These are phyloP conservation scores for Helotiales sp. DNA, from an alignment of 2,329 filamentous ascomycete species.

Conservation along the genomic window DNA sequence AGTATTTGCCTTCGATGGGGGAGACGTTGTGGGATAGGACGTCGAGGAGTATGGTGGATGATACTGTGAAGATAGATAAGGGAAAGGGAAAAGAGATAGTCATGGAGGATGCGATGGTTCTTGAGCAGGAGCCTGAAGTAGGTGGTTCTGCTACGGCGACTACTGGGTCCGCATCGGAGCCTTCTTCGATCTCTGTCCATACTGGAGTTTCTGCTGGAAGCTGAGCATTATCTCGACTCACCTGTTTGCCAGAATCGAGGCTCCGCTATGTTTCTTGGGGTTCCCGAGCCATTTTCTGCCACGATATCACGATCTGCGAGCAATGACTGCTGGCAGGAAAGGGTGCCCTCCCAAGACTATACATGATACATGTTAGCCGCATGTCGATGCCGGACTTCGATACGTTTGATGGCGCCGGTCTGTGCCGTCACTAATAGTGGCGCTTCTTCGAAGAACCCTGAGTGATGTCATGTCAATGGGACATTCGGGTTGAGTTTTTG, in stretches of 20 bases:
- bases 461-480: neutral
- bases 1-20: neutral
- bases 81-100: constrained; percentile 19
- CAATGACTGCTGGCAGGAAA: no score
- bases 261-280: no score
- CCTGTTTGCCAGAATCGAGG: no score
- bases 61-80: neutral
- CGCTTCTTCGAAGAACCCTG: neutral
- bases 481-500: neutral
- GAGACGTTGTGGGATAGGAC: neutral
- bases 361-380: neutral
- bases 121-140: constrained; percentile 11
- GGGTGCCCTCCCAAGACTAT: neutral
- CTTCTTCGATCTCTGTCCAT: constrained; percentile 27
- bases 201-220: constrained; percentile 22
- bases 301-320: no score
- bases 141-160: constrained; percentile 23
- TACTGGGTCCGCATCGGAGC: constrained; percentile 23
- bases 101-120: neutral
- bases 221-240: constrained; percentile 6
- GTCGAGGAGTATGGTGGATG: neutral
- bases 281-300: no score
- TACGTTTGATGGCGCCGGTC: neutral
- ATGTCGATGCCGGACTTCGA: neutral
- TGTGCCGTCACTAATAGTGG: neutral